Conservation (phyloP, 2,329 filamentous ascomycete genomes). For the Trichophyton verrucosum region DNA sequence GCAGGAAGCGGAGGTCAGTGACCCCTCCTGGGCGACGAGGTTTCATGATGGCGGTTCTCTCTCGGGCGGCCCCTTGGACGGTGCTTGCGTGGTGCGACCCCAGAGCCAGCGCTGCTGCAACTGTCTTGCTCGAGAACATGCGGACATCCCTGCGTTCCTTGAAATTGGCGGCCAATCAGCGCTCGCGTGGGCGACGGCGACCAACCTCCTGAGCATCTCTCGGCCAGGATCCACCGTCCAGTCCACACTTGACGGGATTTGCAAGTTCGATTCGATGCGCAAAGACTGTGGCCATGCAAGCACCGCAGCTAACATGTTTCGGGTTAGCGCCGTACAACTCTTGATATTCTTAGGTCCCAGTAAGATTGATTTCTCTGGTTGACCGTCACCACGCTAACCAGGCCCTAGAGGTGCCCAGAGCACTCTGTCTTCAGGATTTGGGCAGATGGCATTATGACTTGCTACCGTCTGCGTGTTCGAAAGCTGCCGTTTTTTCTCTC, state of each 20-base stretch:
- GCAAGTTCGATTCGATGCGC: background rate
- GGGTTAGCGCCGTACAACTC: too few species aligned
- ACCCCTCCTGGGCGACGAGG: background rate
- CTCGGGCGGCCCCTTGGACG: background rate
- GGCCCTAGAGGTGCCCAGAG: too few species aligned
- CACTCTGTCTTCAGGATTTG: too few species aligned
- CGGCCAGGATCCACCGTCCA: background rate
- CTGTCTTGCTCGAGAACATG: slow-evolving; percentile 1
- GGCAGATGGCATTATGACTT: too few species aligned
- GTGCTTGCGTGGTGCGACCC: background rate
- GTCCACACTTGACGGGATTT: background rate
- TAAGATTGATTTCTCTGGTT: too few species aligned
- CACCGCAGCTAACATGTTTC: too few species aligned
- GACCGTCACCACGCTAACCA: too few species aligned
- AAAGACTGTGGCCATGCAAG: background rate
- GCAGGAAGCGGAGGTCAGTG: too few species aligned
- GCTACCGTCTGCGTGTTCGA: too few species aligned
- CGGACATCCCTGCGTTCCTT: slow-evolving; percentile 8
- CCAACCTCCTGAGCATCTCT: background rate
- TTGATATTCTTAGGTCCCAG: too few species aligned
- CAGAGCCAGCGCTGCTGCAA: background rate
- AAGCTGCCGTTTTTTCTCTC: too few species aligned
- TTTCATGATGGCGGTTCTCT: background rate
- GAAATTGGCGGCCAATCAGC: slow-evolving; percentile 8
- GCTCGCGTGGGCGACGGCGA: too few species aligned